Base-by-base conservation (phyloP, 768 basidiomycete genomes). In the Amanita phalloides region DNA sequence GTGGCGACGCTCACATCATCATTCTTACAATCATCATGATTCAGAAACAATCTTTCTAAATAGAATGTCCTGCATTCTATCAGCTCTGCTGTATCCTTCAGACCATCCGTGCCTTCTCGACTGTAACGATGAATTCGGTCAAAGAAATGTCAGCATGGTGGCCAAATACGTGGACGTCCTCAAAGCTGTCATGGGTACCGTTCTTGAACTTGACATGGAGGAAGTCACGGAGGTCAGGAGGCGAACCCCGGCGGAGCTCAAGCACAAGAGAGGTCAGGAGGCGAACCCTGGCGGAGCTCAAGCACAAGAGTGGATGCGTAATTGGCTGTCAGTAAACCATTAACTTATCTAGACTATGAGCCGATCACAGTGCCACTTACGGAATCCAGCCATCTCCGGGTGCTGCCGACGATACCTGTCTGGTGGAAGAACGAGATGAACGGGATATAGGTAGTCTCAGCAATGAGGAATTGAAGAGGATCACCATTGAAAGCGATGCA, bases 371-470 rank as follows among this genome's bases (percentile, higher is more conserved):
- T 28, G 23, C 10, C 23, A 78, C 86, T 62, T 61, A 88, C 86
- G 84, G 55, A 89, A 76, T 38, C 72, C 79, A 46, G 69, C 66
- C 56, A 84, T 65, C 49, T 83, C 76, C 1, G 85, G 83, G 62
- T 80, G 66, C 25, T 75, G 55, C 76, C 69, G 57, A 66, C 58
- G 51, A 84, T 68, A 52, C 84, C 86, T 17, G 87, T 79, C 66
- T 86, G 77, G 62, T 82, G 79, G 78, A 93, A 86, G 65, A 93
- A 74, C 3, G 88, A 90, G 61, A 92, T 82, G 78, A 94, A 90
- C 11, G 90, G 84, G 66, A 92, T 90, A 73, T 92, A 93, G 56
- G 87, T 86, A 13, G 84, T 82, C 68, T 87, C 79, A 58, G 89
- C 73, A 57, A 90, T 64, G 66, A 84, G 72, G 68, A 93, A 76